Base-by-base conservation (phyloP, 805 yeast genomes). In the Ascoidea asiatica region DNA sequence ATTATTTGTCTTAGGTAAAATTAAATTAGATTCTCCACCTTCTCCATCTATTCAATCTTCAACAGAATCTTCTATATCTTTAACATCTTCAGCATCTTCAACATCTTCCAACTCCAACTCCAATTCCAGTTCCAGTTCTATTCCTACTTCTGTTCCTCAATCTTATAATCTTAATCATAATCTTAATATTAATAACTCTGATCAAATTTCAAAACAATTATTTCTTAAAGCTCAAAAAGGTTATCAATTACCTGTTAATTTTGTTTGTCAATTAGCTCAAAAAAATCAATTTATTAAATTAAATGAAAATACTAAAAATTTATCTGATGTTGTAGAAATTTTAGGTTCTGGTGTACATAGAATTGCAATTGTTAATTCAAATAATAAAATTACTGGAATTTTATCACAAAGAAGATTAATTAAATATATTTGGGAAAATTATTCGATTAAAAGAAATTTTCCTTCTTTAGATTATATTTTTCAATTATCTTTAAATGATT, bases 331-430 rank as follows among this genome's bases (percentile, higher is more conserved):
- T 2, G 83, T 85, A 53, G 94, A 87, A 60, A 78, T 84, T 11
- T 67, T 90, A 49, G 97, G 97, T n/a, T 76, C 84, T 37, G 98
- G 98, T 19, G 95, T 89, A 3, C 98, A 92, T 64, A 72, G 98
- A 57, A 77, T 90, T 19, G 95, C 97, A 8, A 84, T 89, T 45
- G 72, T 81, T 19, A 68, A 77, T 56, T 59, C 59, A 19, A 62
- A 67, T 42, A 67, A 73, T 20, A 69, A 70, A 48, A 77, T 89
- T 42, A 77, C 82, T 2, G 97, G 97, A 46, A 77, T 90, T 11
- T 67, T 92, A 40, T 86, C 96, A 0, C 98, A 90, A 65, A 79
- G 98, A 60, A 75, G 97, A 55, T 67, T 87, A 53, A 75, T 90
- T 44, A 77, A 76, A 54, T 90, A 75, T 60, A 65, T 90, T 45